Evolutionary conservation across 2,329 filamentous ascomycete genomes (phyloP).

Genomic region (Phyllosticta citrichinensis): DNA sequence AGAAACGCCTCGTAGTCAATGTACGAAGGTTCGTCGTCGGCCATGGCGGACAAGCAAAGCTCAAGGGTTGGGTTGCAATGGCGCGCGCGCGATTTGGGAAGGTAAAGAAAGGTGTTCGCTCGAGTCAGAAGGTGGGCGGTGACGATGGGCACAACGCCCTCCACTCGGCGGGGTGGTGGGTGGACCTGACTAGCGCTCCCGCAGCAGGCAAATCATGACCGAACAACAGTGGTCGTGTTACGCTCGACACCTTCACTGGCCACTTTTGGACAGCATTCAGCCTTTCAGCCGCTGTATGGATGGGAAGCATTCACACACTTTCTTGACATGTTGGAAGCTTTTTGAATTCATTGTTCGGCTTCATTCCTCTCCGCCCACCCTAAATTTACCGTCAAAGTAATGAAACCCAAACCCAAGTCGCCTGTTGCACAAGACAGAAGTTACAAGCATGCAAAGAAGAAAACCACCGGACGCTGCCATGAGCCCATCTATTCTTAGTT

Average conservation of each 20-base stretch:
- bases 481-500: constrained; percentile 12
- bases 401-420: constrained; percentile 8
- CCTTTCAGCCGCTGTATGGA: no score
- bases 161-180: neutral
- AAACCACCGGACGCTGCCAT: neutral
- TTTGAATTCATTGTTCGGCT: constrained; percentile 3
- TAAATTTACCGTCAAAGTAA: constrained; percentile 9
- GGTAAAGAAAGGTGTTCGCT: neutral
- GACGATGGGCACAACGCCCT: neutral
- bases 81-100: neutral
- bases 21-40: constrained; percentile 54
- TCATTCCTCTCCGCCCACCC: constrained; percentile 7
- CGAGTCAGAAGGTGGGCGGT: neutral
- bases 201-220: no score
- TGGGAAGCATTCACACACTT: neutral
- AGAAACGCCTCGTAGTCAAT: constrained; percentile 94
- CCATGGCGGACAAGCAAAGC: neutral
- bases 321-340: neutral
- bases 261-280: neutral
- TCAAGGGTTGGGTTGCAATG: neutral
- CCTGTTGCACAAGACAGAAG: constrained; percentile 10
- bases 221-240: no score
- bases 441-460: constrained; percentile 7
- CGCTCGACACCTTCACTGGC: no score
- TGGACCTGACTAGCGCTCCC: neutral